Base-by-base conservation (phyloP, 75 land plant species). In the Cupressus sempervirens region DNA sequence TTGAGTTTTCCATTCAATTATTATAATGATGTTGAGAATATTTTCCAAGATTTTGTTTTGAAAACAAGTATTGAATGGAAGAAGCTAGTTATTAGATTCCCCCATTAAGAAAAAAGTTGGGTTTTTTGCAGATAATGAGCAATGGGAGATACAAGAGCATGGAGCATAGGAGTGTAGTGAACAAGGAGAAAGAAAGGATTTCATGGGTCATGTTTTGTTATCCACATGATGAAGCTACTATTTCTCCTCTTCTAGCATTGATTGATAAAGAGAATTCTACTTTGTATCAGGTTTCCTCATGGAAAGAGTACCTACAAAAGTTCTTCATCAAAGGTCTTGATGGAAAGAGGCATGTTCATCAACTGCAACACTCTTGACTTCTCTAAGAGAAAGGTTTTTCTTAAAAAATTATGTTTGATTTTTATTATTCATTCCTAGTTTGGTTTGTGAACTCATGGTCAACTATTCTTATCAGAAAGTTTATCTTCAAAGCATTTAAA, bases 231-330 rank as follows among this genome's bases (percentile, higher is more conserved):
- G 80, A 36, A 7, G 23, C 6, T 45, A 76, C 40, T 23, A 7
- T 72, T 1, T 72, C 80, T 16, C 94, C 94, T 0, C 83, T 90
- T 32, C 85, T 87, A 84, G 89, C 88, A 50, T 75, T 84, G 52
- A 75, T 46, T 10, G 52, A 88, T 26, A 88, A 82, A n/a, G 88
- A 87, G 4, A 88, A n/a, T 35, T 86, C 85, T 13, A 41, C 73
- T 3, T 13, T 83, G 20, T 90, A 90, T 70, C 76, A 40, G 54
- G 89, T 65, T 40, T 65, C 84, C 0, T 32, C 84, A 2, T 87
- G 86, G 73, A 62, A 50, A 32, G 91, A 88, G 8, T 88, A 83
- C 23, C 0, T 86, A 13, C 20, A 30, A 1, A 36, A 83, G 52
- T 86, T 75, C 74, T 35, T 70, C 52, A 43, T 34, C 16, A 82